These are phyloP conservation scores for Neonectria coccinea DNA, from an alignment of 2,329 filamentous ascomycete genomes.

Conservation along the genomic window DNA sequence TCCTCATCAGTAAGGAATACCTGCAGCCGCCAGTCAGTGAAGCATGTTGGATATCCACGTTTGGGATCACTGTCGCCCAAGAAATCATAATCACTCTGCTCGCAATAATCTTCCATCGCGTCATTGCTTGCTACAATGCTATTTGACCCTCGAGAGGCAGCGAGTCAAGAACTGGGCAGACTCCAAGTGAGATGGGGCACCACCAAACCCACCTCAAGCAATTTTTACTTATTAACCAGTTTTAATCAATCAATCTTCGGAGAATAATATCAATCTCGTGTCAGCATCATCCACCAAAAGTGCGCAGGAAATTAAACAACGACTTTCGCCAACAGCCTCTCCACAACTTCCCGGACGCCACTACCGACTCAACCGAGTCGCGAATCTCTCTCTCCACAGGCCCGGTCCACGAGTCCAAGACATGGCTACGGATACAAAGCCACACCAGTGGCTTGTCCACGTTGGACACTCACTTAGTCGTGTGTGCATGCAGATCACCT, in stretches of 20 bases:
- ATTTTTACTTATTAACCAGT: background rate
- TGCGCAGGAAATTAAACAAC: background rate
- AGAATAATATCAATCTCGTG: background rate
- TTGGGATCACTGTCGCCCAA: background rate
- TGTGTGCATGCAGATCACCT: background rate
- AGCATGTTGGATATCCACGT: too few relatives aligned
- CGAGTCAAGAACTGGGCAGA: too few relatives aligned
- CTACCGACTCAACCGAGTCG: conserved; percentile 15
- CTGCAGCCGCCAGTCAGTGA: too few relatives aligned
- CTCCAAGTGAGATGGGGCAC: too few relatives aligned
- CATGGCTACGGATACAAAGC: conserved; percentile 9
- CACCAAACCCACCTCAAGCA: background rate
- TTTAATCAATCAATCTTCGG: background rate
- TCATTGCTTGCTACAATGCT: background rate
- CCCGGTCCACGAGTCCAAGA: conserved; percentile 6
- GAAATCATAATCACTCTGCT: background rate
- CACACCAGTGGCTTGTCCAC: conserved; percentile 10
- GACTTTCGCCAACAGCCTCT: background rate
- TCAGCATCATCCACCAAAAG: background rate
- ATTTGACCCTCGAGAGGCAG: background rate
- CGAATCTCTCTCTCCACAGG: conserved; percentile 19
- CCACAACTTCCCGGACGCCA: conserved; percentile 22
- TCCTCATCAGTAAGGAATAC: too few relatives aligned
- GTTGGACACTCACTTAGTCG: background rate
- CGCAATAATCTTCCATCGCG: background rate